Conservation (phyloP, 2,329 filamentous ascomycete species). For the Cercospora citrullina region DNA sequence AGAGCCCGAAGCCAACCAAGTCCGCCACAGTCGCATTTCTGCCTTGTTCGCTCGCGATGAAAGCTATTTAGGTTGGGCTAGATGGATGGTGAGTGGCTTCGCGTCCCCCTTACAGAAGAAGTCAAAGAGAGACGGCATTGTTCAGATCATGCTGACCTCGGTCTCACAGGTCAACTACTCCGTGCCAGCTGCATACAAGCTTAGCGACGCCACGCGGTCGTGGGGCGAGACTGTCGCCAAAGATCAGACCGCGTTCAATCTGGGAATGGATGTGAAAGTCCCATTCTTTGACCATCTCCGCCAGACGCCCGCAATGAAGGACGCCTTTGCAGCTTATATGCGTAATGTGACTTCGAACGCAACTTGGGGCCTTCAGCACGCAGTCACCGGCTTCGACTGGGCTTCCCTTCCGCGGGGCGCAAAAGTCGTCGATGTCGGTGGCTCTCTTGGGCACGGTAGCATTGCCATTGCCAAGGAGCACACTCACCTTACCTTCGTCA, state of each 20-base stretch:
- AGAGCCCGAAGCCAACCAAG: slow-evolving; percentile 21
- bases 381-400: slow-evolving; percentile 59
- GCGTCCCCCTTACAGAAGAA: neutral
- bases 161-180: slow-evolving; percentile 23
- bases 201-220: slow-evolving; percentile 25
- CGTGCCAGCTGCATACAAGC: slow-evolving; percentile 25
- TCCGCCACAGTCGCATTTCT: slow-evolving; percentile 24
- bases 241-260: slow-evolving; percentile 29
- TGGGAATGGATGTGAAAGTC: slow-evolving; percentile 23
- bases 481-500: slow-evolving; percentile 46
- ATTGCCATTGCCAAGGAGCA: slow-evolving; percentile 46
- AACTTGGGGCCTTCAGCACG: slow-evolving; percentile 56
- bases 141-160: neutral
- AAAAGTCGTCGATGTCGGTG: slow-evolving; percentile 54
- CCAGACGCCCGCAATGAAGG: slow-evolving; percentile 23
- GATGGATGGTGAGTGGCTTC: slow-evolving; percentile 10
- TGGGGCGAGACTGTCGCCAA: slow-evolving; percentile 29
- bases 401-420: slow-evolving; percentile 49
- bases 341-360: slow-evolving; percentile 39
- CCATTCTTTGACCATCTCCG: slow-evolving; percentile 31
- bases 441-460: slow-evolving; percentile 47
- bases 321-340: slow-evolving; percentile 30
- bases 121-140: neutral
- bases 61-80: slow-evolving; percentile 25
- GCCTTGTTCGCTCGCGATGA: slow-evolving; percentile 21